These are phyloP conservation scores for Cutaneotrichosporon dermatis DNA, from an alignment of 1,284 basidiomycete genomes.

Conservation along the genomic window DNA sequence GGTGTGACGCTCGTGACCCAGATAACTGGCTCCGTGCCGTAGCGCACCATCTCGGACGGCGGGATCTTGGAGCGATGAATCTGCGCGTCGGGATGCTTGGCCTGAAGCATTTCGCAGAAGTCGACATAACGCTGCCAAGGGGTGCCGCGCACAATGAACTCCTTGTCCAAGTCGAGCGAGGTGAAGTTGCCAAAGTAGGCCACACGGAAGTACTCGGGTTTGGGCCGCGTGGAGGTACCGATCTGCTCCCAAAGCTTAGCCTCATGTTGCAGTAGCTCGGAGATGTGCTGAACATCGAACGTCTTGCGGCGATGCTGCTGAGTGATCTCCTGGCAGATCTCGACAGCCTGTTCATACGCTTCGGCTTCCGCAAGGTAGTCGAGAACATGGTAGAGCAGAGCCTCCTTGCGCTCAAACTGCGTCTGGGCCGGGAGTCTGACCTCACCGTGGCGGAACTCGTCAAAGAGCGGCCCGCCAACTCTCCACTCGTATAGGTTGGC, in stretches of 20 bases:
- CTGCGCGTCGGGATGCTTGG: slow-evolving; percentile 83
- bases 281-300: slow-evolving; percentile 78
- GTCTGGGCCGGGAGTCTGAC: slow-evolving; percentile 85
- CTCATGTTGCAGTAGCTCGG: slow-evolving; percentile 79
- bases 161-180: slow-evolving; percentile 41
- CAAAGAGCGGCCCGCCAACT: slow-evolving; percentile 63
- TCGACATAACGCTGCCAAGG: slow-evolving; percentile 42
- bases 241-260: slow-evolving; percentile 78
- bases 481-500: slow-evolving; percentile 92
- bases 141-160: slow-evolving; percentile 43
- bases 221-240: slow-evolving; percentile 72
- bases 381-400: slow-evolving; percentile 74
- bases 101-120: slow-evolving; percentile 80
- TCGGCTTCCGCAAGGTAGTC: slow-evolving; percentile 90
- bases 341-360: slow-evolving; percentile 90
- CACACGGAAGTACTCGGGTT: slow-evolving; percentile 88
- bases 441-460: slow-evolving; percentile 67
- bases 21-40: slow-evolving; percentile 76
- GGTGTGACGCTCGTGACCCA: slow-evolving; percentile 82
- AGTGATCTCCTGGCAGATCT: slow-evolving; percentile 85
- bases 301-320: slow-evolving; percentile 78
- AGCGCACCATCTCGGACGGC: slow-evolving; percentile 73
- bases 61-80: slow-evolving; percentile 71
- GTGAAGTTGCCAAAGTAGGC: slow-evolving; percentile 44
- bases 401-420: slow-evolving; percentile 90